A percentile compares a stretch with the other conserved stretches of the same genome.
phyloP scores from a whole-genome alignment of 2,329 filamentous ascomycete species.

The Myotisia sp. region DNA sequence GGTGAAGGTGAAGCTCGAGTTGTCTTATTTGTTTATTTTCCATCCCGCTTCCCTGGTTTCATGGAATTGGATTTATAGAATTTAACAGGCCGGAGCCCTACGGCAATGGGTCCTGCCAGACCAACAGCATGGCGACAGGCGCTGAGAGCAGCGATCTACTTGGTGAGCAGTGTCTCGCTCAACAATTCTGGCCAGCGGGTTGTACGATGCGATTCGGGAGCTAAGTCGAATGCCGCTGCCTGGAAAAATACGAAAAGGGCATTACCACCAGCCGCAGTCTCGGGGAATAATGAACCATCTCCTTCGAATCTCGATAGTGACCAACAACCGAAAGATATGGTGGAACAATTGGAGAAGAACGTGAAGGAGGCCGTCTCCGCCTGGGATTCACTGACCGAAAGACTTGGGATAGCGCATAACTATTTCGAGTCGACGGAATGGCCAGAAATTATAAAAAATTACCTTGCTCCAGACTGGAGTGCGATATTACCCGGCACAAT shows the following conservation, averaged over 20 bases:
- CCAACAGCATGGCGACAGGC: conserved; percentile 25
- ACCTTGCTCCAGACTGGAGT: conserved; percentile 72
- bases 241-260: conserved; percentile 8
- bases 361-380: conserved; percentile 16
- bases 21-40: too few species aligned
- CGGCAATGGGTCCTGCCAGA: conserved; percentile 24
- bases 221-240: conserved; percentile 5
- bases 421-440: conserved; percentile 30
- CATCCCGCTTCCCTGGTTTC: too few species aligned
- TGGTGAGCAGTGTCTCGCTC: conserved; percentile 15
- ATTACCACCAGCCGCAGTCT: background rate
- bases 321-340: background rate
- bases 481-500: conserved; percentile 60
- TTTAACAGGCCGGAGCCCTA: conserved; percentile 15
- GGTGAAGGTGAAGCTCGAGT: too few species aligned
- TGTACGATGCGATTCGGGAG: conserved; percentile 11
- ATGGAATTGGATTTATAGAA: too few species aligned
- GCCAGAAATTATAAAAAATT: conserved; percentile 46
- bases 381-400: conserved; percentile 39
- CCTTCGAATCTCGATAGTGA: background rate
- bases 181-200: conserved; percentile 10
- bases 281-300: background rate
- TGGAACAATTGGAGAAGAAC: background rate
- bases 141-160: conserved; percentile 20
- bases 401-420: conserved; percentile 27